Evolutionary conservation across 2,329 filamentous ascomycete species (phyloP).

Genomic region (Ascocoryne sarcoides): DNA sequence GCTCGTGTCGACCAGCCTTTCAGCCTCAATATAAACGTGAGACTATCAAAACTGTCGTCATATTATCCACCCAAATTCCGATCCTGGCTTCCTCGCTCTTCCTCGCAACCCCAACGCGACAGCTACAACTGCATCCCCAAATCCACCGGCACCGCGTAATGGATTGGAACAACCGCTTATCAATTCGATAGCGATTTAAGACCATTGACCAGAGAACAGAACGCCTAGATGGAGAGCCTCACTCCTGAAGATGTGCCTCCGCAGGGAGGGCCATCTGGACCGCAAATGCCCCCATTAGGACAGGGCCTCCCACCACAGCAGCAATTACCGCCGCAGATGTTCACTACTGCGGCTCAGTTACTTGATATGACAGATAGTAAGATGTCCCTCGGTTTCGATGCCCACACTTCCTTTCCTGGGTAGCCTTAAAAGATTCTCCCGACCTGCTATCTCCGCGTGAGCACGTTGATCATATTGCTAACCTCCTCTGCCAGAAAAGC

Average conservation of each 20-base stretch:
- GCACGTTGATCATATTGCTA: not conserved
- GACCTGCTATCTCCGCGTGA: not conserved
- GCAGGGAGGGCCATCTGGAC: constrained; percentile 16
- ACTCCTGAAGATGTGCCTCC: constrained; percentile 41
- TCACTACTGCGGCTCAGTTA: constrained; percentile 92
- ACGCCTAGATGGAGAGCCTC: constrained; percentile 43
- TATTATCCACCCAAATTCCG: constrained; percentile 3
- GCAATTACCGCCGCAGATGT: constrained; percentile 89
- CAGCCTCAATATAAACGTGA: constrained; percentile 1
- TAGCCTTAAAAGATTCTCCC: not conserved
- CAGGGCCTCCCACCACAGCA: constrained; percentile 29
- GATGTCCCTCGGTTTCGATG: constrained; percentile 28
- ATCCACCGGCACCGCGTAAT: constrained; percentile 3
- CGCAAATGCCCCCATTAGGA: constrained; percentile 10
- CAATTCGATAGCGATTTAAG: constrained; percentile 1
- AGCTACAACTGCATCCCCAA: not conserved
- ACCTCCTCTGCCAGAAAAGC: constrained; percentile 60
- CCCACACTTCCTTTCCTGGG: too few relatives aligned
- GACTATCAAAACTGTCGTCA: constrained; percentile 6
- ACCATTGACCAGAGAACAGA: not conserved
- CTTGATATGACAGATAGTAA: constrained; percentile 95
- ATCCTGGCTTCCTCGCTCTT: constrained; percentile 6
- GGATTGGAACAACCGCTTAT: constrained; percentile 3
- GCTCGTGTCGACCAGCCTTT: too few relatives aligned
- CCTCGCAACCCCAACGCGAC: not conserved